Evolutionary conservation across 768 basidiomycete genomes (phyloP).

Genomic region (Sporobolomyces phaffii): DNA sequence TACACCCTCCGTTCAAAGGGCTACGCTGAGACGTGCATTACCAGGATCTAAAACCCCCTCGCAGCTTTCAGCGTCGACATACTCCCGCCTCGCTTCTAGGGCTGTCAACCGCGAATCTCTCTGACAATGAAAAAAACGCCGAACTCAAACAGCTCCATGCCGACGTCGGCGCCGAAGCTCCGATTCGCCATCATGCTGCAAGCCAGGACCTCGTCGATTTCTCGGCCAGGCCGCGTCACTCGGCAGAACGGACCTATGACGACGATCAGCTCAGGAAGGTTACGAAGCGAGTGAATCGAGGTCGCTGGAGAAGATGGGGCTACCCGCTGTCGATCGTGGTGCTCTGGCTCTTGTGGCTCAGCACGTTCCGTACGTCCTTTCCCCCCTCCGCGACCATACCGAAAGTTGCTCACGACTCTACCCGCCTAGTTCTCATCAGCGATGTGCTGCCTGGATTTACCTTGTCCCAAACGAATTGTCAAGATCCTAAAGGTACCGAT

Average conservation of each 20-base stretch:
- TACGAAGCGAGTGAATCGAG: not conserved
- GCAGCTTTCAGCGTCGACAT: too few species aligned
- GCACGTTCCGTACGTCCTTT: conserved; percentile 3
- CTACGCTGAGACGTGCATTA: too few species aligned
- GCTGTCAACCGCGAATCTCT: not conserved
- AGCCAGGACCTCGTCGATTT: too few species aligned
- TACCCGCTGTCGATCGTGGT: not conserved
- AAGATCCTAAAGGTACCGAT: not conserved
- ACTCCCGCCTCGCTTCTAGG: not conserved
- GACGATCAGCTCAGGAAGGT: not conserved
- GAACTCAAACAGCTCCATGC: too few species aligned
- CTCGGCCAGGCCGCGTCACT: too few species aligned
- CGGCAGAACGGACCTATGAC: not conserved
- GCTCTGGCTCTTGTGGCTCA: conserved; percentile 1
- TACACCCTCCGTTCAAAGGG: too few species aligned
- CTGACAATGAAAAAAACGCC: not conserved
- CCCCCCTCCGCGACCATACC: not conserved
- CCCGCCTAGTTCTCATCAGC: conserved; percentile 7
- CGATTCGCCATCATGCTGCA: too few species aligned
- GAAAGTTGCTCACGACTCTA: not conserved
- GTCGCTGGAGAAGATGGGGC: conserved; percentile 1
- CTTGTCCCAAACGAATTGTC: conserved; percentile 15
- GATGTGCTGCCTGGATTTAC: not conserved
- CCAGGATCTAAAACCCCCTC: too few species aligned
- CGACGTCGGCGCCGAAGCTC: too few species aligned